These are phyloP conservation scores for Penicillium olsonii DNA, from an alignment of 2,329 filamentous ascomycete genomes.

Conservation along the genomic window DNA sequence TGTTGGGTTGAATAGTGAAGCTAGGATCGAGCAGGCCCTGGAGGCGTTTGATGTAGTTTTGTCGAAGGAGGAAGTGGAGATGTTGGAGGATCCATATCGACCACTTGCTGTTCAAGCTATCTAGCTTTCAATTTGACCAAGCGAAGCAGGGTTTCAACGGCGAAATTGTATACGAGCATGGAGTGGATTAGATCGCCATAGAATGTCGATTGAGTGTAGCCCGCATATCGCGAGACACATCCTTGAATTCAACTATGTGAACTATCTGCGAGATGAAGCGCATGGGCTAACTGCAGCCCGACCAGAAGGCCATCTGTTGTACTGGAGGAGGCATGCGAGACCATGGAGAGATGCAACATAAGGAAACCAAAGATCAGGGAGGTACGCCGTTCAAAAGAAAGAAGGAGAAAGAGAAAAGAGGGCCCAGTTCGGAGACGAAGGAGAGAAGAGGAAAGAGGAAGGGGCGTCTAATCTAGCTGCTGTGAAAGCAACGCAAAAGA, in stretches of 20 bases:
- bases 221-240: constrained; percentile 8
- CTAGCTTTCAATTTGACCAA: not conserved
- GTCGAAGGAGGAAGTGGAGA: constrained; percentile 7
- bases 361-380: not conserved
- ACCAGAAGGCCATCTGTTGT: not conserved
- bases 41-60: constrained; percentile 9
- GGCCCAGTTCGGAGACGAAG: not conserved
- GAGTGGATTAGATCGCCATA: not conserved
- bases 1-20: constrained; percentile 25
- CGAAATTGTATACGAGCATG: not conserved
- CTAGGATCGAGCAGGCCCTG: constrained; percentile 20
- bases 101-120: constrained; percentile 16
- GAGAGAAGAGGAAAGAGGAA: constrained; percentile 1
- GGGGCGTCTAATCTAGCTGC: constrained; percentile 11
- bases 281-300: constrained; percentile 12
- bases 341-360: constrained; percentile 11
- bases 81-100: constrained; percentile 12
- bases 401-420: not conserved
- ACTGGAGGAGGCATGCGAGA: constrained; percentile 14
- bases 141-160: not conserved
- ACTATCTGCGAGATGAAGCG: constrained; percentile 19
- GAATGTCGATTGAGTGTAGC: constrained; percentile 4
- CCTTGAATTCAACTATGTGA: constrained; percentile 15
- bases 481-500: constrained; percentile 19
- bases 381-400: no score